Evolutionary conservation across 2,329 filamentous ascomycete genomes (phyloP).

Genomic region (Zalaria sp.): DNA sequence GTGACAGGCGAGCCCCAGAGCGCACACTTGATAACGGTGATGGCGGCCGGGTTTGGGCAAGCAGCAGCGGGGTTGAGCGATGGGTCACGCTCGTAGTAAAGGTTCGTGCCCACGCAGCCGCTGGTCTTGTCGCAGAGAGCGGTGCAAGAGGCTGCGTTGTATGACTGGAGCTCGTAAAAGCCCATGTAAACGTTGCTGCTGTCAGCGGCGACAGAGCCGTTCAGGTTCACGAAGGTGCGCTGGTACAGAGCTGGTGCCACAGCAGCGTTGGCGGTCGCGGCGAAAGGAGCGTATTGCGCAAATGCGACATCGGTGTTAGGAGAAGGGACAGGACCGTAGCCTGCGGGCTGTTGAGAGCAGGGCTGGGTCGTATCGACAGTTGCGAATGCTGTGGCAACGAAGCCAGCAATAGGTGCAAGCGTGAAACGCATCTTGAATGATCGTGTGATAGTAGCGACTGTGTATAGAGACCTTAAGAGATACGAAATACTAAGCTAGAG

Average conservation of each 20-base stretch:
- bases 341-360: not conserved
- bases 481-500: too few species aligned
- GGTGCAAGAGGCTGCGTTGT: slow-evolving; percentile 3
- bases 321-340: not conserved
- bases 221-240: not conserved
- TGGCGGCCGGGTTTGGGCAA: slow-evolving; percentile 10
- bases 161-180: not conserved
- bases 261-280: not conserved
- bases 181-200: too few species aligned
- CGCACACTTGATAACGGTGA: slow-evolving; percentile 10
- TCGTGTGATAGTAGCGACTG: too few species aligned
- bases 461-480: too few species aligned
- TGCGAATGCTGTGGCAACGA: not conserved
- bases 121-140: slow-evolving; percentile 1
- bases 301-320: not conserved
- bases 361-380: slow-evolving; percentile 5
- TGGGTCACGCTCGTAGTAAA: slow-evolving; percentile 7
- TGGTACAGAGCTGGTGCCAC: not conserved
- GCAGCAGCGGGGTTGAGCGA: slow-evolving; percentile 1
- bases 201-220: not conserved
- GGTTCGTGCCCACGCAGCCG: slow-evolving; percentile 5
- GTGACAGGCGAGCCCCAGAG: slow-evolving; percentile 8
- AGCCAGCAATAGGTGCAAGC: too few species aligned
- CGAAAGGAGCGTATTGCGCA: not conserved
- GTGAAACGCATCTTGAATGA: too few species aligned